These are phyloP conservation scores for Tilletia horrida DNA, from an alignment of 1,284 basidiomycete species.

Conservation along the genomic window DNA sequence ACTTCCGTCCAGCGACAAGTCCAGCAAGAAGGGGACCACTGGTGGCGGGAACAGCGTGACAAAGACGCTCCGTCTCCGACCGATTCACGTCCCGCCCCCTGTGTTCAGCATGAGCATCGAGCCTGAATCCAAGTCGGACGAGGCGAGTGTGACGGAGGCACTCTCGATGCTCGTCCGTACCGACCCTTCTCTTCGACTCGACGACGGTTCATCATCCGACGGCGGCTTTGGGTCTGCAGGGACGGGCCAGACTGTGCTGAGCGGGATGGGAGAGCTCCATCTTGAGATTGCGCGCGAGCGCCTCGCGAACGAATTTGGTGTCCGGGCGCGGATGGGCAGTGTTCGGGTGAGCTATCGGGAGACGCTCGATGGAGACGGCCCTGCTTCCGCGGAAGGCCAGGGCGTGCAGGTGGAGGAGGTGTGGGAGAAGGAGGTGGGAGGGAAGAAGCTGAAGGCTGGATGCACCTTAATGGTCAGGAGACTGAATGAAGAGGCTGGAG, in stretches of 20 bases:
- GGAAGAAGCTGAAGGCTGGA: slow-evolving; percentile 39
- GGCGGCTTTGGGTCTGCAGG: slow-evolving; percentile 23
- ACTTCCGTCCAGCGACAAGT: slow-evolving; percentile 29
- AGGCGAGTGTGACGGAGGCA: slow-evolving; percentile 71
- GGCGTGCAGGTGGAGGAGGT: slow-evolving; percentile 27
- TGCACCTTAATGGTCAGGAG: slow-evolving; percentile 29
- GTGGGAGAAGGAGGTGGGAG: slow-evolving; percentile 44
- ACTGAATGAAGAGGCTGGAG: slow-evolving; percentile 28
- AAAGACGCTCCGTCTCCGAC: slow-evolving; percentile 60
- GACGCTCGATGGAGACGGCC: slow-evolving; percentile 59
- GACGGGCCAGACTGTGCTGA: slow-evolving; percentile 77
- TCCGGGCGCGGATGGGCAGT: slow-evolving; percentile 70
- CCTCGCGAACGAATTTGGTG: slow-evolving; percentile 74
- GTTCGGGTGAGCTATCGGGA: slow-evolving; percentile 78
- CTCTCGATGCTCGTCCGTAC: slow-evolving; percentile 73
- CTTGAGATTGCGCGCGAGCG: slow-evolving; percentile 80
- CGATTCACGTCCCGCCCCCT: slow-evolving; percentile 76
- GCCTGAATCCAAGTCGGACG: slow-evolving; percentile 59
- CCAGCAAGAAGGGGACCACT: too few relatives aligned
- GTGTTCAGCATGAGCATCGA: slow-evolving; percentile 61
- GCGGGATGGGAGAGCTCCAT: slow-evolving; percentile 79
- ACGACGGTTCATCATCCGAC: slow-evolving; percentile 56
- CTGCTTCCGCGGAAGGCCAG: slow-evolving; percentile 8
- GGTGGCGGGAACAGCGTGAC: neutral
- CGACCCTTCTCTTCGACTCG: slow-evolving; percentile 74